These are phyloP conservation scores for Syzygium aqueum DNA, from an alignment of 345 rosid genomes.

Conservation along the genomic window DNA sequence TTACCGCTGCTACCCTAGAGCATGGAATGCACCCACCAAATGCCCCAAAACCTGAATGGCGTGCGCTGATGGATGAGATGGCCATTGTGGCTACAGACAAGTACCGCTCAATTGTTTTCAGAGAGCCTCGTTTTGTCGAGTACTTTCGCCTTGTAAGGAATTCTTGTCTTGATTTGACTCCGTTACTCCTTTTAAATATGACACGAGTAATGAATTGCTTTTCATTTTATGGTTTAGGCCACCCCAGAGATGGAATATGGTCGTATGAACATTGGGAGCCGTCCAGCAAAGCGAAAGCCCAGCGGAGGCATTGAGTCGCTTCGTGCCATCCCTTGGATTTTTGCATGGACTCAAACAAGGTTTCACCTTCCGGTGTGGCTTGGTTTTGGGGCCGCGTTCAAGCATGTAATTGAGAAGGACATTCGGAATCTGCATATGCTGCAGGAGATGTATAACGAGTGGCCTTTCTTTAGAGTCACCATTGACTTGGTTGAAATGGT, in stretches of 20 bases:
- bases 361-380: conserved; percentile 99
- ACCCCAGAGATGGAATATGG: conserved; percentile 98
- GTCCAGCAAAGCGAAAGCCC: conserved; percentile 93
- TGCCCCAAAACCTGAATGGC: conserved; percentile 96
- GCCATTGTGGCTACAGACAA: conserved; percentile 88
- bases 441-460: conserved; percentile 75
- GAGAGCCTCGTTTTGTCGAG: conserved; percentile 90
- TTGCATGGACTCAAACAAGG: conserved; percentile 99
- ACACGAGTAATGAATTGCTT: not conserved
- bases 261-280: conserved; percentile 96
- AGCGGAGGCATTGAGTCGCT: conserved; percentile 96
- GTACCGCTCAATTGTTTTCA: conserved; percentile 82
- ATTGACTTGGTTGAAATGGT: conserved; percentile 98
- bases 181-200: not conserved
- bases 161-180: not conserved
- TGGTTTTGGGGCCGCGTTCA: conserved; percentile 92
- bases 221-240: conserved; percentile 42
- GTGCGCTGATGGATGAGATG: conserved; percentile 81
- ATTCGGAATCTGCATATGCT: conserved; percentile 71
- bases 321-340: conserved; percentile 99
- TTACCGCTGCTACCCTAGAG: conserved; percentile 95
- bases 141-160: conserved; percentile 88
- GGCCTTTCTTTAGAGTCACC: conserved; percentile 98
- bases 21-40: conserved; percentile 93
- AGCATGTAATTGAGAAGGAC: conserved; percentile 55